phyloP scores from a whole-genome alignment of 768 basidiomycete genomes.

The Trametes villosa region DNA sequence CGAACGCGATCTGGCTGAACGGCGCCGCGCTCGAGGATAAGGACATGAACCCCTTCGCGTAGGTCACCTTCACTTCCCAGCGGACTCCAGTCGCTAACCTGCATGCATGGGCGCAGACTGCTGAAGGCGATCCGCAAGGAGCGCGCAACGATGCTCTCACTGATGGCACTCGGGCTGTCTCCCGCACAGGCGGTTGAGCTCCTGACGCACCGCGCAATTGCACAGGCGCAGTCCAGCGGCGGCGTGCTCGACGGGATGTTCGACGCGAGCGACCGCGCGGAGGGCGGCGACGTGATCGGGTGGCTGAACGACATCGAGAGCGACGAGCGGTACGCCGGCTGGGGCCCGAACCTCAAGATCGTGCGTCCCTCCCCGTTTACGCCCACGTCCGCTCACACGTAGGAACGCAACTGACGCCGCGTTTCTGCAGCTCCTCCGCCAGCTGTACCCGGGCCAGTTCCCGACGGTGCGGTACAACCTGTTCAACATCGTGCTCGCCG shows the following conservation, averaged over 20 bases:
- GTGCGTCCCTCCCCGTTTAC: background rate
- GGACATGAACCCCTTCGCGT: conserved; percentile 75
- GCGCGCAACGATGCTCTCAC: conserved; percentile 57
- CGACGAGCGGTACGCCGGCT: conserved; percentile 55
- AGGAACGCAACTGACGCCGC: conserved; percentile 10
- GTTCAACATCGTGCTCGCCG: conserved; percentile 78
- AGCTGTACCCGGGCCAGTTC: conserved; percentile 79
- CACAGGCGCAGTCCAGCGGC: conserved; percentile 50
- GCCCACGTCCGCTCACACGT: background rate
- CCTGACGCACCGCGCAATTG: conserved; percentile 66
- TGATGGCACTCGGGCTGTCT: conserved; percentile 66
- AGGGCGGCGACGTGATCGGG: conserved; percentile 72
- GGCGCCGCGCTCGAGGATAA: conserved; percentile 63
- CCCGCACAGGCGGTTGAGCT: conserved; percentile 71
- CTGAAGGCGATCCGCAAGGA: conserved; percentile 77
- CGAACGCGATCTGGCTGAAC: conserved; percentile 79
- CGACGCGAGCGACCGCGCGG: conserved; percentile 86
- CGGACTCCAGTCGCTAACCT: background rate
- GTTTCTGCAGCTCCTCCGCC: conserved; percentile 65
- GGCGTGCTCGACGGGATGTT: conserved; percentile 73
- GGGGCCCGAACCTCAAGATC: conserved; percentile 26
- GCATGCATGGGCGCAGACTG: conserved; percentile 45
- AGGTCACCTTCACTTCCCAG: conserved; percentile 20
- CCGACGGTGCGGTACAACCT: conserved; percentile 76
- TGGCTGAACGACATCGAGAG: conserved; percentile 95